phyloP scores from a whole-genome alignment of 768 basidiomycete species.

The Gymnopilus junonius region DNA sequence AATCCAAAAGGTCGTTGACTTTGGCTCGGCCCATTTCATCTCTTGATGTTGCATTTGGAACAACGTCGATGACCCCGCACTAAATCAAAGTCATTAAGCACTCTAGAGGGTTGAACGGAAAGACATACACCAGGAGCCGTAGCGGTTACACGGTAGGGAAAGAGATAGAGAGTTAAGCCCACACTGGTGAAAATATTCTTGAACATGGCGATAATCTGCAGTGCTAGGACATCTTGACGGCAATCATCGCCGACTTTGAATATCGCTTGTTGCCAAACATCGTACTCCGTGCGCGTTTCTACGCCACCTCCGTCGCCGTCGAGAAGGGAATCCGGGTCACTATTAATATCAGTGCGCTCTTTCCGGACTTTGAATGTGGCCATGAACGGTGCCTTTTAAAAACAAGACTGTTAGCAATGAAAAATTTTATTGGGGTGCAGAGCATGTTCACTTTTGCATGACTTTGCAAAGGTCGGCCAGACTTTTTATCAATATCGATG shows the following conservation, averaged over 20 bases:
- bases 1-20: conserved; percentile 93
- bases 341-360: conserved; percentile 67
- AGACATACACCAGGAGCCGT: conserved; percentile 89
- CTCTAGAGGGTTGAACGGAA: neutral
- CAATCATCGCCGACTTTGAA: conserved; percentile 99
- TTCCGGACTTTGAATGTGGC: conserved; percentile 99
- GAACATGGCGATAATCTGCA: conserved; percentile 99
- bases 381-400: conserved; percentile 95
- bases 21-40: conserved; percentile 99
- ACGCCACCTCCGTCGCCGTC: conserved; percentile 61
- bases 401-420: conserved; percentile 3
- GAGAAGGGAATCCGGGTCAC: conserved; percentile 76
- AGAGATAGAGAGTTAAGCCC: conserved; percentile 90
- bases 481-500: conserved; percentile 96
- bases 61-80: conserved; percentile 99
- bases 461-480: conserved; percentile 93
- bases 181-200: conserved; percentile 94
- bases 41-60: conserved; percentile 95
- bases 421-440: neutral
- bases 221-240: conserved; percentile 95
- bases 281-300: conserved; percentile 68
- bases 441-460: conserved; percentile 84
- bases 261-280: conserved; percentile 97
- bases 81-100: conserved; percentile 31
- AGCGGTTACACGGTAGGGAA: conserved; percentile 95